A percentile compares a stretch with the other conserved stretches of the same genome.
Conservation (phyloP, 225 moss, liverwort and hornwort species). For the Neckera pumila region DNA sequence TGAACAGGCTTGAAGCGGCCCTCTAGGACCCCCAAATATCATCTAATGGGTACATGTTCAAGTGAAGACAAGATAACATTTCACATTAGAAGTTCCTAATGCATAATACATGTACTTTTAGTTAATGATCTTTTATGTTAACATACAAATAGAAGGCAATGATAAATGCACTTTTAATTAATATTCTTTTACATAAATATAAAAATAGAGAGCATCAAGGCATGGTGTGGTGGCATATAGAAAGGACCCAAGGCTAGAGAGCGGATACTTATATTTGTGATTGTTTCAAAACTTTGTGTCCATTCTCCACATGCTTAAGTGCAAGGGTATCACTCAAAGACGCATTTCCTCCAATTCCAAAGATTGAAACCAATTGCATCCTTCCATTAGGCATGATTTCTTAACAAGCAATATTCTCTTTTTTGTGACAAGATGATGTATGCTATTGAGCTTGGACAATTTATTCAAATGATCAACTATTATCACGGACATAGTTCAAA, state of each 20-base stretch:
- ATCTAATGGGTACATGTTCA: not conserved
- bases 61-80: not conserved
- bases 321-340: not conserved
- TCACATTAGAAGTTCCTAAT: not conserved
- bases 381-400: not conserved
- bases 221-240: not conserved
- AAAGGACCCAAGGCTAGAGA: not conserved
- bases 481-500: too few species aligned
- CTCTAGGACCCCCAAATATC: too few species aligned
- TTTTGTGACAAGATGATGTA: not conserved
- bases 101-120: too few species aligned
- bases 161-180: not conserved
- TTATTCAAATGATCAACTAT: not conserved
- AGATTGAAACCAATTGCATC: not conserved
- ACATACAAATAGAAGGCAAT: too few species aligned
- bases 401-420: not conserved
- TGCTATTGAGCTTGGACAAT: accelerated
- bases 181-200: not conserved
- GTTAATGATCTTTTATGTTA: too few species aligned
- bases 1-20: too few species aligned
- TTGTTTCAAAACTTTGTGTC: not conserved
- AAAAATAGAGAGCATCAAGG: not conserved
- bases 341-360: not conserved
- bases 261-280: not conserved
- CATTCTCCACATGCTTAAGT: too few species aligned